Evolutionary conservation across 352 stramenopile species (phyloP).

Genomic region (Globisporangium polare): DNA sequence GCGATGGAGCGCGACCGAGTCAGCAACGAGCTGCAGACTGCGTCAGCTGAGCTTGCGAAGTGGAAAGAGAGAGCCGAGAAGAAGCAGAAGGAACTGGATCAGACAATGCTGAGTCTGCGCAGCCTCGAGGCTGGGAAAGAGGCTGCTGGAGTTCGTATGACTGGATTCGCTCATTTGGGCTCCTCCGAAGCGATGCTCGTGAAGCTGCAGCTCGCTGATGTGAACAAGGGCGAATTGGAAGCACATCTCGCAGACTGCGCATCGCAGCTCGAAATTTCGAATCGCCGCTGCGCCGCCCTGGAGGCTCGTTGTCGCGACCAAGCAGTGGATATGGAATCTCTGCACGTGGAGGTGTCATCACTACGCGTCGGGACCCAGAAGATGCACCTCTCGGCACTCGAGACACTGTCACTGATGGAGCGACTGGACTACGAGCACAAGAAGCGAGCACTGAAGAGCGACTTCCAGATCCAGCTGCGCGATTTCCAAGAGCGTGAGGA

Average conservation of each 20-base stretch:
- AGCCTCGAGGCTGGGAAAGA: conserved; percentile 32
- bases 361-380: conserved; percentile 39
- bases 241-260: conserved; percentile 44
- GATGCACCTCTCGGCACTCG: conserved; percentile 49
- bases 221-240: conserved; percentile 49
- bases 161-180: conserved; percentile 4
- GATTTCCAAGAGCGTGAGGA: conserved; percentile 75
- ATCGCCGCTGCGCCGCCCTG: conserved; percentile 31
- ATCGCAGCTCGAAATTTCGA: conserved; percentile 41
- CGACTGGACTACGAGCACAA: conserved; percentile 73
- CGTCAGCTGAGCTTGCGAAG: conserved; percentile 21
- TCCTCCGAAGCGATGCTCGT: conserved; percentile 48
- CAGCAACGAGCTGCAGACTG: conserved; percentile 15
- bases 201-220: conserved; percentile 54
- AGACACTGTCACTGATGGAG: conserved; percentile 44
- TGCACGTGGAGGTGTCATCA: conserved; percentile 51
- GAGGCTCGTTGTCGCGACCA: conserved; percentile 49
- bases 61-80: conserved; percentile 32
- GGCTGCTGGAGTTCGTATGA: background rate
- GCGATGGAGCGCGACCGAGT: conserved; percentile 20
- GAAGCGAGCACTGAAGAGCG: conserved; percentile 54
- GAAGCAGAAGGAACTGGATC: conserved; percentile 31
- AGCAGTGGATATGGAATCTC: conserved; percentile 41
- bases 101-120: conserved; percentile 16
- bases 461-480: conserved; percentile 58